Evolutionary conservation across 192 early-diverging fungal genomes (phyloP).

Genomic region (Coemansia sp.): DNA sequence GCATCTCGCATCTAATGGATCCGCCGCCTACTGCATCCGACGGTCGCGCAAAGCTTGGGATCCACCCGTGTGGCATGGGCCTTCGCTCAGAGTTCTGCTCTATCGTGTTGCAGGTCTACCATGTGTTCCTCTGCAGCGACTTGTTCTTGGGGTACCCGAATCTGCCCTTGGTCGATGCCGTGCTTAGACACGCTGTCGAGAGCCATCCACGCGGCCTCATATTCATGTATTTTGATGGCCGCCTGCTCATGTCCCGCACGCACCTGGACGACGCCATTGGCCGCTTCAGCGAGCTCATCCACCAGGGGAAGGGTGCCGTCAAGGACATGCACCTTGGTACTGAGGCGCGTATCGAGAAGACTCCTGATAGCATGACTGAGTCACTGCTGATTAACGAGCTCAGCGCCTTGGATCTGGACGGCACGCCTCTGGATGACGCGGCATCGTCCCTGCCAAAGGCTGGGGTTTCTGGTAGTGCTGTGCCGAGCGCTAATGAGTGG

Average conservation of each 20-base stretch:
- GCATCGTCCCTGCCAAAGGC: background rate
- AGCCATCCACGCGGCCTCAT: conserved; percentile 71
- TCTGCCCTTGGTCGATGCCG: conserved; percentile 62
- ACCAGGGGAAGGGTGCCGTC: conserved; percentile 15
- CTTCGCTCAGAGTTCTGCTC: conserved; percentile 81
- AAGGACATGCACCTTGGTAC: conserved; percentile 21
- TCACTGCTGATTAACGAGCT: conserved; percentile 19
- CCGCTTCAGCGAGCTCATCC: conserved; percentile 56
- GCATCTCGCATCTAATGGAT: conserved; percentile 20
- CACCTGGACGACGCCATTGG: conserved; percentile 63
- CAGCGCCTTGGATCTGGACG: conserved; percentile 58
- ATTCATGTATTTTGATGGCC: conserved; percentile 72
- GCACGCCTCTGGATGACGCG: conserved; percentile 18
- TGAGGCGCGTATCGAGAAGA: background rate
- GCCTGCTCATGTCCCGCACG: conserved; percentile 62
- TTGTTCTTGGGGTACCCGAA: conserved; percentile 72
- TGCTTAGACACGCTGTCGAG: conserved; percentile 60
- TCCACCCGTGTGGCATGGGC: conserved; percentile 56
- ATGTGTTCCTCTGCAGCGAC: conserved; percentile 71
- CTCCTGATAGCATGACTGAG: conserved; percentile 10
- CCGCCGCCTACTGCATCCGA: conserved; percentile 17
- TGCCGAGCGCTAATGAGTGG: conserved; percentile 56
- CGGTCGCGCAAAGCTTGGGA: background rate
- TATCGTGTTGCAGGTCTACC: conserved; percentile 71
- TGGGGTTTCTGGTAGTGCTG: background rate